Evolutionary conservation across 495 filamentous ascomycete genomes (phyloP).

Genomic region (Aspergillus heteromorphus): DNA sequence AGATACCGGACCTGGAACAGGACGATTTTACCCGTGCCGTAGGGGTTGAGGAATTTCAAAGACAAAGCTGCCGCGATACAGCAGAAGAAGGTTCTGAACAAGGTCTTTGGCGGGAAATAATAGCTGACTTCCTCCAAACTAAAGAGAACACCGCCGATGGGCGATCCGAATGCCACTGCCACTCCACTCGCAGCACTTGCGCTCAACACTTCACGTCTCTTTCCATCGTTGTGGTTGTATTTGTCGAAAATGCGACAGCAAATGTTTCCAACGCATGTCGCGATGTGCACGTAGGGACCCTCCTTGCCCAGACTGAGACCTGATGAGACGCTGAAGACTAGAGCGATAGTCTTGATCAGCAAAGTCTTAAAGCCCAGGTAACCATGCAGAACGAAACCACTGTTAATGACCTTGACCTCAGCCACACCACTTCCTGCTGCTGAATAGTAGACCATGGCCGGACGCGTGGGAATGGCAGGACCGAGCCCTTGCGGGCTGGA

Average conservation of each 20-base stretch:
- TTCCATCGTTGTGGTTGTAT: constrained; percentile 89
- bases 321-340: constrained; percentile 86
- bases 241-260: constrained; percentile 87
- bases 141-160: constrained; percentile 89
- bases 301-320: constrained; percentile 94
- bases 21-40: constrained; percentile 93
- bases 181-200: constrained; percentile 90
- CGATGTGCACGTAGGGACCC: constrained; percentile 96
- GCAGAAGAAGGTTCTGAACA: constrained; percentile 97
- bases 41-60: constrained; percentile 91
- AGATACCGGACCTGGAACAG: constrained; percentile 90
- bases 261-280: constrained; percentile 93
- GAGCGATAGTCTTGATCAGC: constrained; percentile 73
- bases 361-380: constrained; percentile 90
- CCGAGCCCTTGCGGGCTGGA: constrained; percentile 23
- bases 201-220: constrained; percentile 85
- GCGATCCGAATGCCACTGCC: constrained; percentile 91
- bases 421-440: constrained; percentile 95
- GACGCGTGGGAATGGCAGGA: constrained; percentile 29
- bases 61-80: constrained; percentile 89
- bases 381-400: constrained; percentile 94
- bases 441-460: constrained; percentile 89
- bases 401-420: constrained; percentile 95
- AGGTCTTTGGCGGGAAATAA: constrained; percentile 96
- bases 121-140: constrained; percentile 93